Conservation (phyloP, 805 yeast genomes). For the Schwanniomyces polymorphus region DNA sequence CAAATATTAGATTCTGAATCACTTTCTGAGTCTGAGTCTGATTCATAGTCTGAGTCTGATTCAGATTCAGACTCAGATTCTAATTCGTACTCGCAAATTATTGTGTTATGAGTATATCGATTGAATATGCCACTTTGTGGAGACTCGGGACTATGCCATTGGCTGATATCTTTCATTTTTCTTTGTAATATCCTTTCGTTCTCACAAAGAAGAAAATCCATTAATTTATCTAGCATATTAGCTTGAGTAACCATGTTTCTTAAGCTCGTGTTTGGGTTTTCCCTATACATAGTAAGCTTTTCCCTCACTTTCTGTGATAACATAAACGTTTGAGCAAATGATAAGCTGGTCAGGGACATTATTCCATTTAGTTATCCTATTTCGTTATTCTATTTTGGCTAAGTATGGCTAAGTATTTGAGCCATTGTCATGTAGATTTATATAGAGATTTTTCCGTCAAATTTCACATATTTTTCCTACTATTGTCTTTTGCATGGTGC, state of each 20-base stretch:
- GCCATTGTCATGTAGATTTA: too few species aligned
- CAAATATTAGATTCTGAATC: constrained; percentile 14
- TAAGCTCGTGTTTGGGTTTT: constrained; percentile 54
- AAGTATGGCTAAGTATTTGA: too few species aligned
- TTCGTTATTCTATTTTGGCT: too few species aligned
- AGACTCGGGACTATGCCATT: constrained; percentile 12
- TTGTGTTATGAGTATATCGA: constrained; percentile 1
- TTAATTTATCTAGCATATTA: constrained; percentile 63
- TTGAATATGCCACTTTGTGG: constrained; percentile 3
- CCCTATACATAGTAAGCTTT: constrained; percentile 63
- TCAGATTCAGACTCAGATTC: constrained; percentile 27
- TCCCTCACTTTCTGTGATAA: constrained; percentile 65
- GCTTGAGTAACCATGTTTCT: constrained; percentile 68
- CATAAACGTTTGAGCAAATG: constrained; percentile 54
- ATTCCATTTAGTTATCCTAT: too few species aligned
- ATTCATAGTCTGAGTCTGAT: constrained; percentile 19
- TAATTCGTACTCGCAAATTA: constrained; percentile 35
- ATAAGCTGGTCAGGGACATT: constrained; percentile 8
- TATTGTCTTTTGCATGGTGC: too few species aligned
- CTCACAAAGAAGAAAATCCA: constrained; percentile 47
- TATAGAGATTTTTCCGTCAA: too few species aligned
- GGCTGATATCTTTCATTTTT: constrained; percentile 8
- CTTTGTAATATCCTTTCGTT: constrained; percentile 22
- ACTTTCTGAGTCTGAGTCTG: constrained; percentile 13
- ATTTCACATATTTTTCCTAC: too few species aligned